A percentile compares a stretch with the other conserved stretches of the same genome.
Evolutionary conservation across 1,284 basidiomycete genomes (phyloP).

Genomic region (Porogramme epimiltina): DNA sequence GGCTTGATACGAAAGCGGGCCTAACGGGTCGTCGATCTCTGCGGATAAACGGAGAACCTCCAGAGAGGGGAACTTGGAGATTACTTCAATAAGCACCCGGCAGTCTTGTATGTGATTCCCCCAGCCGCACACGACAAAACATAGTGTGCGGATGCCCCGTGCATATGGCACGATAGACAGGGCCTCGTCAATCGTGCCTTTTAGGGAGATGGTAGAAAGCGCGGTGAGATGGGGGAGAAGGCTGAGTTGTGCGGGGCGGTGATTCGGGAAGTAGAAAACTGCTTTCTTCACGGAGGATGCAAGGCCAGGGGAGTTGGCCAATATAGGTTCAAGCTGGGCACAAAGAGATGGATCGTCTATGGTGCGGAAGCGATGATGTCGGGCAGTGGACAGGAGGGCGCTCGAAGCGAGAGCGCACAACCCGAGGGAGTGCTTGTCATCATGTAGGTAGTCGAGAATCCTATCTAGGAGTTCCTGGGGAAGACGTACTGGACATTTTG

Average conservation of each 20-base stretch:
- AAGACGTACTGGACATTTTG: slow-evolving; percentile 7
- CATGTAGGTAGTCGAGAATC: slow-evolving; percentile 36
- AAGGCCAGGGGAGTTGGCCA: slow-evolving; percentile 7
- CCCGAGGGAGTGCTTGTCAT: slow-evolving; percentile 32
- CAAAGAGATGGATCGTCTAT: background rate
- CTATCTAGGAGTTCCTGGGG: slow-evolving; percentile 36
- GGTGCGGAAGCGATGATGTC: slow-evolving; percentile 36
- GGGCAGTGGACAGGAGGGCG: slow-evolving; percentile 34
- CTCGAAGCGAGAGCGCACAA: slow-evolving; percentile 38
- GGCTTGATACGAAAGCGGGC: too few species aligned
- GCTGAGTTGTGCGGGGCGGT: background rate
- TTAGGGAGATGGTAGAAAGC: background rate
- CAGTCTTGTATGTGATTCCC: too few species aligned
- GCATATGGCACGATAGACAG: too few species aligned
- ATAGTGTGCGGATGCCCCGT: too few species aligned
- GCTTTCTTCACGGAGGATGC: slow-evolving; percentile 4
- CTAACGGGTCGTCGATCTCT: too few species aligned
- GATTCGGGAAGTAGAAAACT: too few species aligned
- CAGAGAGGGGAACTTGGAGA: too few species aligned
- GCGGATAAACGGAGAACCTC: too few species aligned
- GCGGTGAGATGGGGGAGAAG: background rate
- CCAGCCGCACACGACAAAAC: too few species aligned
- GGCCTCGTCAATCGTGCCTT: background rate
- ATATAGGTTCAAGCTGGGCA: background rate
- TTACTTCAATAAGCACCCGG: too few species aligned